Conservation (phyloP, 257 asterid species). For the Haberlea rhodopensis region DNA sequence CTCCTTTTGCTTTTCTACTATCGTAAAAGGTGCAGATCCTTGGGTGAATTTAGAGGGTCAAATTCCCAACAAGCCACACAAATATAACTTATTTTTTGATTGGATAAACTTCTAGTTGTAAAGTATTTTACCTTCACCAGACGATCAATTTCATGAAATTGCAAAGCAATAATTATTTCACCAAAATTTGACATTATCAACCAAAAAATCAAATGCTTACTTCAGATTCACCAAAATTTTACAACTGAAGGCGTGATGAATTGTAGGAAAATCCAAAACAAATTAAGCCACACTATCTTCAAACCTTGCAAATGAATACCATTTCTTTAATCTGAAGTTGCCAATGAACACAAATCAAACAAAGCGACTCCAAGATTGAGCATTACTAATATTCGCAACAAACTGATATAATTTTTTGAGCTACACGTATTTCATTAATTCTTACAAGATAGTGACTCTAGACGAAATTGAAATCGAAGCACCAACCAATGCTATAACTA, state of each 20-base stretch:
- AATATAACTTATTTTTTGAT: not conserved
- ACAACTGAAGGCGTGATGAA: not conserved
- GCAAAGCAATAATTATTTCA: not conserved
- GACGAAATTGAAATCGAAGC: too few species aligned
- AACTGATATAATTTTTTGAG: not conserved
- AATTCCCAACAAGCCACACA: too few species aligned
- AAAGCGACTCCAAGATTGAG: not conserved
- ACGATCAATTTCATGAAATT: not conserved
- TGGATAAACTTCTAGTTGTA: not conserved
- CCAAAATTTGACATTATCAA: not conserved
- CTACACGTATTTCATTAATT: not conserved
- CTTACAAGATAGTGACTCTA: not conserved
- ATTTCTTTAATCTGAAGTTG: not conserved
- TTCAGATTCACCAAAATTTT: not conserved
- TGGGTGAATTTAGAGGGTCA: too few species aligned
- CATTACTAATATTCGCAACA: not conserved
- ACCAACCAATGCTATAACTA: not conserved
- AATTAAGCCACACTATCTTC: not conserved
- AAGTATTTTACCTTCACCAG: not conserved
- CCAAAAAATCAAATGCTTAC: not conserved
- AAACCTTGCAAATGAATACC: not conserved
- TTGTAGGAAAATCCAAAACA: not conserved
- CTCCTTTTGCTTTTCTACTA: too few species aligned
- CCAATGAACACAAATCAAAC: not conserved
- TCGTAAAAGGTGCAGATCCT: too few species aligned